These are phyloP conservation scores for Collybia sp. DNA, from an alignment of 768 basidiomycete genomes.

Conservation along the genomic window DNA sequence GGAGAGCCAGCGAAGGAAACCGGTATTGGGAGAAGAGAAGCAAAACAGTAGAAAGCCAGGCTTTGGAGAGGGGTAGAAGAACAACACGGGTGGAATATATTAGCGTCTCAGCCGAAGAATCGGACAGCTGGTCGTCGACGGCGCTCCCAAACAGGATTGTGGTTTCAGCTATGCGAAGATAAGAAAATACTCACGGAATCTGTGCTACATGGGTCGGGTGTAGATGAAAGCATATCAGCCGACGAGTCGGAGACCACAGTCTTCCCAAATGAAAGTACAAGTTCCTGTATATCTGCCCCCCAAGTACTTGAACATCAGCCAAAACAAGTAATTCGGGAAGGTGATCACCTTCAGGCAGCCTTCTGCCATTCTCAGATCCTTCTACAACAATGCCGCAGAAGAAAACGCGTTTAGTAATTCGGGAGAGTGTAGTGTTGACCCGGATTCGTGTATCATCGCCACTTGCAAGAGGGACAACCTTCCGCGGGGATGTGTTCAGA, in stretches of 20 bases:
- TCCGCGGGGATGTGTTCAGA: conserved; percentile 65
- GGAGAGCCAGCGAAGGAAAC: conserved; percentile 4
- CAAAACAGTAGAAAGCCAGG: too few species aligned
- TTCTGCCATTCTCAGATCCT: conserved; percentile 65
- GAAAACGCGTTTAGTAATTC: conserved; percentile 76
- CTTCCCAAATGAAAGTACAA: conserved; percentile 74
- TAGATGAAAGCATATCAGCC: conserved; percentile 39
- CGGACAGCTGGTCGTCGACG: too few species aligned
- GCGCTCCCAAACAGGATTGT: too few species aligned
- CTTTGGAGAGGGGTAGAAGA: too few species aligned
- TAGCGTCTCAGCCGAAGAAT: too few species aligned
- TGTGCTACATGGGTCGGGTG: conserved; percentile 29
- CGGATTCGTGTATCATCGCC: conserved; percentile 55
- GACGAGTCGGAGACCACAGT: conserved; percentile 51
- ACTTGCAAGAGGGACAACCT: conserved; percentile 66
- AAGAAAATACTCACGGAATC: conserved; percentile 36
- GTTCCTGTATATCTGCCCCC: conserved; percentile 66
- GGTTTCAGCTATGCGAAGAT: not conserved
- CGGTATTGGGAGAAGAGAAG: too few species aligned
- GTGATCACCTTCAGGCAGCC: conserved; percentile 60
- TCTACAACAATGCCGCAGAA: conserved; percentile 90
- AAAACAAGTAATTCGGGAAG: conserved; percentile 3
- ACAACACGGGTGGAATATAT: too few species aligned
- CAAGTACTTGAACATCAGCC: conserved; percentile 6
- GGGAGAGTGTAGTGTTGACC: conserved; percentile 31